phyloP scores from a whole-genome alignment of 169 alveolate genomes.

The Plasmodium billcollinsi region DNA sequence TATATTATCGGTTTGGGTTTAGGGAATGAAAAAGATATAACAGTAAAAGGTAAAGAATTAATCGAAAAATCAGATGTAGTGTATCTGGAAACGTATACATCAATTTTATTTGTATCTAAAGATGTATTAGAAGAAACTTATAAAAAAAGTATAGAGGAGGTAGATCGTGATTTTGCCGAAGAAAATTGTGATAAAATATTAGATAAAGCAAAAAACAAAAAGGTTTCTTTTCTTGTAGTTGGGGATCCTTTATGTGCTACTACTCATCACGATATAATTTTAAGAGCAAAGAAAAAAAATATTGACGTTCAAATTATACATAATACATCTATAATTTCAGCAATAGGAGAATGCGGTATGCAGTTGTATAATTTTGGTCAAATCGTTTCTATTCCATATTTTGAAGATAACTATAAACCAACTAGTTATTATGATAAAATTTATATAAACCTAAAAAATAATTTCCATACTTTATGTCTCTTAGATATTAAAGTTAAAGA shows the following conservation, averaged over 20 bases:
- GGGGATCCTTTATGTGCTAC: constrained; percentile 98
- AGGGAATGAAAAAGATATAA: constrained; percentile 94
- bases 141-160: constrained; percentile 92
- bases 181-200: constrained; percentile 92
- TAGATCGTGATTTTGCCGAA: constrained; percentile 96
- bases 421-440: constrained; percentile 96
- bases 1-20: constrained; percentile 95
- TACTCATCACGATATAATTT: constrained; percentile 95
- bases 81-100: constrained; percentile 95
- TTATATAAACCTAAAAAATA: constrained; percentile 89
- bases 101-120: constrained; percentile 90
- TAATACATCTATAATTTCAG: constrained; percentile 89
- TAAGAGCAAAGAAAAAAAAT: constrained; percentile 93
- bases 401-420: constrained; percentile 98
- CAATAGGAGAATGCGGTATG: constrained; percentile 87
- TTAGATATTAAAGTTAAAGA: constrained; percentile 98
- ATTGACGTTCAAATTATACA: constrained; percentile 94
- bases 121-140: constrained; percentile 83
- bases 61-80: constrained; percentile 89
- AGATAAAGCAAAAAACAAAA: constrained; percentile 88
- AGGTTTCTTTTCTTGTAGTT: constrained; percentile 93
- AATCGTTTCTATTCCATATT: constrained; percentile 98
- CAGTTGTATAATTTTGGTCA: constrained; percentile 98
- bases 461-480: constrained; percentile 97
- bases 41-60: constrained; percentile 93